These are phyloP conservation scores for Podospora tetraspora DNA, from an alignment of 495 filamentous ascomycete genomes.

Conservation along the genomic window DNA sequence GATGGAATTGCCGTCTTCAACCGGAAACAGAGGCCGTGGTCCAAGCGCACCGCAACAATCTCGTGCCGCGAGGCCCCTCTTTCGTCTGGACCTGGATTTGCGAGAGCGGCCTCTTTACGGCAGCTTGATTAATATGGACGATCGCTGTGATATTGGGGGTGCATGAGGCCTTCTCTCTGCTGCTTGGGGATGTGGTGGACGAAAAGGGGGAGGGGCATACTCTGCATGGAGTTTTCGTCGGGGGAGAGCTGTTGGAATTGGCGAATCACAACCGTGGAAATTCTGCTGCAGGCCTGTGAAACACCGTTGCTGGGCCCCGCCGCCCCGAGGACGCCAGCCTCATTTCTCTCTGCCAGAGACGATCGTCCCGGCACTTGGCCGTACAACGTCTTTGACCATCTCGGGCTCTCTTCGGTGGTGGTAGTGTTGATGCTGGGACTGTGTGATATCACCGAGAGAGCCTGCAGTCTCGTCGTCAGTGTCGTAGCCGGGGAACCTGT, in stretches of 20 bases:
- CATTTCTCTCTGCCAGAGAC: neutral
- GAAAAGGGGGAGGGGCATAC: constrained; percentile 11
- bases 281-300: constrained; percentile 10
- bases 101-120: constrained; percentile 4
- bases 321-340: neutral
- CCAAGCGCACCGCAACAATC: constrained; percentile 8
- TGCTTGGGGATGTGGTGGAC: neutral
- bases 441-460: neutral
- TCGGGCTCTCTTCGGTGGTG: neutral
- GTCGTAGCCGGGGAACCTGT: neutral
- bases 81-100: constrained; percentile 5
- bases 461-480: neutral
- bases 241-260: constrained; percentile 6
- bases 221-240: constrained; percentile 5
- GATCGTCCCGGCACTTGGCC: neutral
- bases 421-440: neutral
- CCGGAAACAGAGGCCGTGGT: constrained; percentile 5
- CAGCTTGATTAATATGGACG: constrained; percentile 6
- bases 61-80: constrained; percentile 6
- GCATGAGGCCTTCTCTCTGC: neutral
- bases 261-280: constrained; percentile 8
- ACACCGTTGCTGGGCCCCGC: constrained; percentile 10
- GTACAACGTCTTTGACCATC: neutral
- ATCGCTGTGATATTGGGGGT: neutral
- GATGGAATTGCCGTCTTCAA: neutral